These are phyloP conservation scores for Eragrostis curvula DNA, from an alignment of 176 grass and related monocot species.

Conservation along the genomic window DNA sequence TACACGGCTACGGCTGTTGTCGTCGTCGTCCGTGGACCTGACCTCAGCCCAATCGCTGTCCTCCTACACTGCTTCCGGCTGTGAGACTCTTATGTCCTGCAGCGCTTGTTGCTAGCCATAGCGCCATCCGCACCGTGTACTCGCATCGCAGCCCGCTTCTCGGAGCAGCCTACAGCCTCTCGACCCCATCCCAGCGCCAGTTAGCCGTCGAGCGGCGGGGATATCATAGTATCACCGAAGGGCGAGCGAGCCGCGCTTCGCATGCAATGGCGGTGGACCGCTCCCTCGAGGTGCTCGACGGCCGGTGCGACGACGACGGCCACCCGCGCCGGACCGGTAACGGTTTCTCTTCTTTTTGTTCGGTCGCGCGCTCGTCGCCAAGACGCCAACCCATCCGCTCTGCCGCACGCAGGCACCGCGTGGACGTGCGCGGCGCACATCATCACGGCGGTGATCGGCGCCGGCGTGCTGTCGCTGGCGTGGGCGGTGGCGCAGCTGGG, in stretches of 20 bases:
- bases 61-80: background rate
- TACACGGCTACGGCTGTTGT: background rate
- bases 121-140: background rate
- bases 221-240: background rate
- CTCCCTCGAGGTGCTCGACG: conserved; percentile 39
- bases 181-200: background rate
- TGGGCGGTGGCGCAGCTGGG: conserved; percentile 91
- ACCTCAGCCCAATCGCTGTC: background rate
- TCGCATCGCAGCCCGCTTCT: background rate
- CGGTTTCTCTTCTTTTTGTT: too few species aligned
- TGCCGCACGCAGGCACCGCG: conserved; percentile 51
- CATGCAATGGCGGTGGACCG: conserved; percentile 50
- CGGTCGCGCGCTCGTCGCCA: too few species aligned
- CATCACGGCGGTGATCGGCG: conserved; percentile 88
- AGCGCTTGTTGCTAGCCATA: too few species aligned
- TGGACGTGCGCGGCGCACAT: conserved; percentile 86
- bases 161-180: background rate
- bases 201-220: too few species aligned
- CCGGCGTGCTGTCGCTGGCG: conserved; percentile 87
- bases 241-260: background rate
- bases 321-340: conserved; percentile 40
- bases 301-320: conserved; percentile 42
- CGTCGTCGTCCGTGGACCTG: background rate
- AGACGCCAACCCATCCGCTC: too few species aligned
- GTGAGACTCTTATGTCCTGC: too few species aligned